Conservation (phyloP, 1,284 basidiomycete genomes). For the Pseudozyma tsukubaensis region DNA sequence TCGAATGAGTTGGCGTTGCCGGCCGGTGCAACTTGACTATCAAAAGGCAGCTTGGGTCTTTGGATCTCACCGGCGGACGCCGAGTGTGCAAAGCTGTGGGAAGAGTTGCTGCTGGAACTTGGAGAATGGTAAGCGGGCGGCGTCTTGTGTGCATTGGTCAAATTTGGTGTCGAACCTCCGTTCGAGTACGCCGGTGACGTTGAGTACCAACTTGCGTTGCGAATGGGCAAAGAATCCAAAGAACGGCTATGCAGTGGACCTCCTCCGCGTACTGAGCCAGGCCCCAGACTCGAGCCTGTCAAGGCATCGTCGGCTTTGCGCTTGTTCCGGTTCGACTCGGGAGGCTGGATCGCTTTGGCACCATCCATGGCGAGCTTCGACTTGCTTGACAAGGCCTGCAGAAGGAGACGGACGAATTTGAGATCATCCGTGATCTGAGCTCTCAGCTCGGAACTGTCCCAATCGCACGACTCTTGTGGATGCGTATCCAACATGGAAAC, state of each 20-base stretch:
- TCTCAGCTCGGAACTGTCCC: slow-evolving; percentile 51
- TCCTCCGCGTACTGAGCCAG: slow-evolving; percentile 14
- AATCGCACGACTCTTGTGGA: slow-evolving; percentile 49
- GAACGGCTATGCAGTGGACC: slow-evolving; percentile 35
- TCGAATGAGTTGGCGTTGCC: slow-evolving; percentile 43
- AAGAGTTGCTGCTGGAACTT: slow-evolving; percentile 36
- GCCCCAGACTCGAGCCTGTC: slow-evolving; percentile 15
- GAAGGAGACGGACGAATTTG: slow-evolving; percentile 52
- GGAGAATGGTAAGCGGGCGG: slow-evolving; percentile 46
- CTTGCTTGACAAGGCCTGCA: slow-evolving; percentile 57
- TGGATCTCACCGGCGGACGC: slow-evolving; percentile 27
- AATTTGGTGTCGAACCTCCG: slow-evolving; percentile 21
- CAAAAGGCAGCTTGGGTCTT: slow-evolving; percentile 36
- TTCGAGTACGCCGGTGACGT: slow-evolving; percentile 37
- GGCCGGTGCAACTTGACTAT: slow-evolving; percentile 27
- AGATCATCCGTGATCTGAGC: slow-evolving; percentile 60
- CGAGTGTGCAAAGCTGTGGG: slow-evolving; percentile 41
- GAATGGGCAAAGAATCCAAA: slow-evolving; percentile 30
- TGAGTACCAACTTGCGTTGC: slow-evolving; percentile 43
- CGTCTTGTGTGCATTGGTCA: slow-evolving; percentile 23
- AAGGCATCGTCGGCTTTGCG: slow-evolving; percentile 40
- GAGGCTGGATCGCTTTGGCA: slow-evolving; percentile 52
- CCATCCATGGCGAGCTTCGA: slow-evolving; percentile 53
- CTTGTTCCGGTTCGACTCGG: slow-evolving; percentile 40
- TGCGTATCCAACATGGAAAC: slow-evolving; percentile 57